A percentile compares a stretch with the other conserved stretches of the same genome.
Conservation (phyloP, 1,284 basidiomycete genomes). For the Athelia sp. region DNA sequence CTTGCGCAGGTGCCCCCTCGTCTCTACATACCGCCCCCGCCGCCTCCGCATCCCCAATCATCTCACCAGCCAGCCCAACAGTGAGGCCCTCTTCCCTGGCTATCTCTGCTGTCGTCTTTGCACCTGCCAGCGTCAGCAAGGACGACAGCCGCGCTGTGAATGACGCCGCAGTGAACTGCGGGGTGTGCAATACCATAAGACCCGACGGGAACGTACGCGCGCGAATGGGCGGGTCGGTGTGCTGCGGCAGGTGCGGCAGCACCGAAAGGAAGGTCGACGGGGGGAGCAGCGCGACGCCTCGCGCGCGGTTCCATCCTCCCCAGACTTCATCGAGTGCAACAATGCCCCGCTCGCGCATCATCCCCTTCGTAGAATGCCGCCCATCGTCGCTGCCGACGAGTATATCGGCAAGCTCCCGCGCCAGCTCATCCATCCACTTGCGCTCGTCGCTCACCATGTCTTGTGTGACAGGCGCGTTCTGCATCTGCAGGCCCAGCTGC, state of each 20-base stretch:
- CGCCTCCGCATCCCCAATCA: slow-evolving; percentile 69
- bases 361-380: slow-evolving; percentile 32
- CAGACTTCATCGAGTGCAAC: slow-evolving; percentile 93
- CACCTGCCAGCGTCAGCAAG: slow-evolving; percentile 42
- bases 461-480: slow-evolving; percentile 76
- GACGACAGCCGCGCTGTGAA: slow-evolving; percentile 64
- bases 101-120: slow-evolving; percentile 58
- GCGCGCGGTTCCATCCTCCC: slow-evolving; percentile 95
- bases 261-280: slow-evolving; percentile 79
- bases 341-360: slow-evolving; percentile 72
- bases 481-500: slow-evolving; percentile 79
- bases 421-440: slow-evolving; percentile 78
- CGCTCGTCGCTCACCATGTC: slow-evolving; percentile 88
- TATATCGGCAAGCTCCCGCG: slow-evolving; percentile 76
- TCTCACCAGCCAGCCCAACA: slow-evolving; percentile 67
- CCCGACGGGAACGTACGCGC: slow-evolving; percentile 67
- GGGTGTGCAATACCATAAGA: slow-evolving; percentile 81
- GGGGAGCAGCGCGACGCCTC: slow-evolving; percentile 88
- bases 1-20: slow-evolving; percentile 46
- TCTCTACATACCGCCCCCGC: slow-evolving; percentile 71
- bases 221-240: slow-evolving; percentile 71
- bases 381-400: slow-evolving; percentile 47
- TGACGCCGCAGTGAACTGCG: slow-evolving; percentile 59
- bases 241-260: slow-evolving; percentile 60
- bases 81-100: slow-evolving; percentile 65